Conservation (phyloP, 2,329 filamentous ascomycete genomes). For the Cordyceps javanica region DNA sequence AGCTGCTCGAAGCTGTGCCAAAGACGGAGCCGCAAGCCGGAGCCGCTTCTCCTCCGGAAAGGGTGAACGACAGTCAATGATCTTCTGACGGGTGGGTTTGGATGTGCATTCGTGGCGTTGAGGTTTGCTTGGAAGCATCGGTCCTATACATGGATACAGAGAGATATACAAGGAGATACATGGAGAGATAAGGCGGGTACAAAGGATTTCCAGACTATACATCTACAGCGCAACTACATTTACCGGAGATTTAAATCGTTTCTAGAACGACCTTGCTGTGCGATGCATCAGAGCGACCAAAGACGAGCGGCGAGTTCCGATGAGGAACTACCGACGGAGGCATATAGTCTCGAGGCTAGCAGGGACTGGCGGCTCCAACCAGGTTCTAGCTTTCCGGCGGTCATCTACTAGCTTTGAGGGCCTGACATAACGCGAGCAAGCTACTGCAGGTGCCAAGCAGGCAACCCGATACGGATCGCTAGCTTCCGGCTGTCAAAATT, state of each 20-base stretch:
- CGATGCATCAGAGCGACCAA: neutral
- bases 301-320: neutral
- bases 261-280: neutral
- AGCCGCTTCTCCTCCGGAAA: slow-evolving; percentile 37
- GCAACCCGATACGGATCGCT: neutral
- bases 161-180: neutral
- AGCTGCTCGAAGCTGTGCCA: slow-evolving; percentile 47
- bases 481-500: neutral
- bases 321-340: neutral
- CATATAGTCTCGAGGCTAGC: neutral
- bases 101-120: slow-evolving; percentile 2
- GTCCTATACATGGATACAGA: neutral
- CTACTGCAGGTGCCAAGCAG: too few species aligned
- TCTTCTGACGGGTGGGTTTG: neutral
- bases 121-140: neutral
- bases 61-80: slow-evolving; percentile 15
- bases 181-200: neutral
- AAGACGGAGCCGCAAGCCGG: slow-evolving; percentile 19
- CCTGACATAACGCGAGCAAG: too few species aligned
- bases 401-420: neutral
- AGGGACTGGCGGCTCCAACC: neutral
- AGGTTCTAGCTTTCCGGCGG: neutral
- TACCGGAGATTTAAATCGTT: neutral
- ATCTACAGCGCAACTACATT: neutral
- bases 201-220: neutral